phyloP scores from a whole-genome alignment of 2,329 filamentous ascomycete genomes.

The Neurospora sp. region DNA sequence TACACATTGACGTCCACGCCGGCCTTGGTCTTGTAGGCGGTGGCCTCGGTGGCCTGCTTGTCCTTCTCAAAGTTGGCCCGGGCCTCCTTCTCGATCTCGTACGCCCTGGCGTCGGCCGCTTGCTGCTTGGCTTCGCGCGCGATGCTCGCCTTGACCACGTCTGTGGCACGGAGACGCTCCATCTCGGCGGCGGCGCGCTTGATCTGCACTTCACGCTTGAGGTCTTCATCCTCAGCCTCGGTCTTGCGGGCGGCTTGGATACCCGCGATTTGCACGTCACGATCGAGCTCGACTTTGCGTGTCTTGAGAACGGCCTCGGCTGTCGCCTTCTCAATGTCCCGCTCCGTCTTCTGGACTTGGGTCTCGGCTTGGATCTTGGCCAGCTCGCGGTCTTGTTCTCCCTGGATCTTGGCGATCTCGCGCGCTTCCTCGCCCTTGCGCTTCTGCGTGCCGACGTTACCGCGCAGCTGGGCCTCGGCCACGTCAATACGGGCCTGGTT shows the following conservation, averaged over 20 bases:
- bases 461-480: conserved; percentile 52
- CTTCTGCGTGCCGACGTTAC: conserved; percentile 68
- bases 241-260: conserved; percentile 65
- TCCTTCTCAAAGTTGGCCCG: conserved; percentile 42
- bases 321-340: conserved; percentile 69
- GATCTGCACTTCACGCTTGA: conserved; percentile 68
- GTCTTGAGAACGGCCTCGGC: conserved; percentile 71
- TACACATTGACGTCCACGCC: conserved; percentile 49
- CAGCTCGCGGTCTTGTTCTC: conserved; percentile 65
- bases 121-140: conserved; percentile 58
- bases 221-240: conserved; percentile 68
- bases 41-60: conserved; percentile 42
- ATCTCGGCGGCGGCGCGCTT: conserved; percentile 72
- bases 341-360: conserved; percentile 73
- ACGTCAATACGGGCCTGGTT: conserved; percentile 64
- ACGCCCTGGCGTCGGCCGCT: conserved; percentile 55
- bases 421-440: conserved; percentile 74
- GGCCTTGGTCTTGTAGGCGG: conserved; percentile 35
- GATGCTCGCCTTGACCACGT: conserved; percentile 71
- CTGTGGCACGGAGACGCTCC: conserved; percentile 66
- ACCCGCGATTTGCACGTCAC: conserved; percentile 65
- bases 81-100: conserved; percentile 55
- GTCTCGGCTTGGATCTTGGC: conserved; percentile 83
- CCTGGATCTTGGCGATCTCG: conserved; percentile 75
- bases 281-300: conserved; percentile 60